phyloP scores from a whole-genome alignment of 345 rosid genomes.

The rapeseed (Brassica napus) region DNA sequence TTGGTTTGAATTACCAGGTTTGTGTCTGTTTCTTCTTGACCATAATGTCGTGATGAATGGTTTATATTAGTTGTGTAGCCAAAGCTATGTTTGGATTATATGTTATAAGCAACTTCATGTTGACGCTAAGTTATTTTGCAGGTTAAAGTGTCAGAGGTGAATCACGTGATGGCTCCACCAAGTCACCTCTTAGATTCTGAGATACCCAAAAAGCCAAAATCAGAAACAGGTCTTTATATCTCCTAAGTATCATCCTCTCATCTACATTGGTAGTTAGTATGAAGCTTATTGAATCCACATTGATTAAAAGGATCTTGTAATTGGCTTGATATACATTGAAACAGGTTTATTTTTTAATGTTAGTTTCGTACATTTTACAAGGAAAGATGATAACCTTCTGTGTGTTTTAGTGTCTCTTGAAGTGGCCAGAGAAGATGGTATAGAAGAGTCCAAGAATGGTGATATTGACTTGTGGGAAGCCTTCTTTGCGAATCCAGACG shows the following conservation, averaged over 20 bases:
- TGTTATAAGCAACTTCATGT: constrained; percentile 2
- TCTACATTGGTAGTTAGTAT: constrained; percentile 1
- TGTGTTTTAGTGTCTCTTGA: constrained; percentile 25
- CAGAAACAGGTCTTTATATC: constrained; percentile 45
- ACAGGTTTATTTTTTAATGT: neutral
- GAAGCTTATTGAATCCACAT: neutral
- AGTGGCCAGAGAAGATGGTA: constrained; percentile 2
- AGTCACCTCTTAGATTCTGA: constrained; percentile 22
- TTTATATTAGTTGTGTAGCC: neutral
- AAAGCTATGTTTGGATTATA: neutral
- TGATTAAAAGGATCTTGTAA: constrained; percentile 1
- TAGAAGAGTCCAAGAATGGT: constrained; percentile 30
- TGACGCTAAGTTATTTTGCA: constrained; percentile 25
- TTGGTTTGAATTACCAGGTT: constrained; percentile 49
- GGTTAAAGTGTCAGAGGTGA: constrained; percentile 61
- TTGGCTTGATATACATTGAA: neutral
- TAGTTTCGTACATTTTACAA: neutral
- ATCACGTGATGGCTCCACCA: constrained; percentile 44
- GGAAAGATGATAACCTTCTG: neutral
- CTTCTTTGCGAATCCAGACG: constrained; percentile 59
- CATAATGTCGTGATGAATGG: neutral
- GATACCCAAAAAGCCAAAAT: constrained; percentile 25
- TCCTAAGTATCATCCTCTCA: neutral
- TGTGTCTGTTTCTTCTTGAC: neutral
- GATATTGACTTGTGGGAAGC: constrained; percentile 63